These are phyloP conservation scores for Zangia roseola DNA, from an alignment of 768 basidiomycete species.

Conservation along the genomic window DNA sequence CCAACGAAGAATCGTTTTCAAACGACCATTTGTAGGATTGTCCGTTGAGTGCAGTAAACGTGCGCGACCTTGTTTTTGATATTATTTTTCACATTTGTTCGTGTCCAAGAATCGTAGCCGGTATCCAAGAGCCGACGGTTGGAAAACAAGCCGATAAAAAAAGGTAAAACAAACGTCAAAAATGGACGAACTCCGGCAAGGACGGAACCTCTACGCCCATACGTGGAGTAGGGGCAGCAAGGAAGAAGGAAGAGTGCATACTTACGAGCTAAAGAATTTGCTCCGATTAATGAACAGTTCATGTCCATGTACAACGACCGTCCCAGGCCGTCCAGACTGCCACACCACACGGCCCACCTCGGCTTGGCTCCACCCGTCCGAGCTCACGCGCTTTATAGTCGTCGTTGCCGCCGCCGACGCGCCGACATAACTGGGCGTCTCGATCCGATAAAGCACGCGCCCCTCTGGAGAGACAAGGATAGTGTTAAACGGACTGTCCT, in stretches of 20 bases:
- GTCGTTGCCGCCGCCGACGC: constrained; percentile 18
- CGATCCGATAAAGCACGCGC: constrained; percentile 29
- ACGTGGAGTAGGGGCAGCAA: too few species aligned
- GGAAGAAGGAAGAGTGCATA: not conserved
- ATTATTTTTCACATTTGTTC: not conserved
- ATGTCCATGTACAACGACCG: constrained; percentile 28
- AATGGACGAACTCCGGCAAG: not conserved
- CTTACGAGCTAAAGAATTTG: constrained; percentile 33
- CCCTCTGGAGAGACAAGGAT: constrained; percentile 31
- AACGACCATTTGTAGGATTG: constrained; percentile 36
- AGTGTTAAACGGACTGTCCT: constrained; percentile 34
- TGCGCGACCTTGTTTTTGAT: constrained; percentile 25
- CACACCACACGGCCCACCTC: constrained; percentile 30
- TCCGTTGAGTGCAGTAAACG: constrained; percentile 34
- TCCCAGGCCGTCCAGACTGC: constrained; percentile 29
- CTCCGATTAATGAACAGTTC: constrained; percentile 24
- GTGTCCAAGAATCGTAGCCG: too few species aligned
- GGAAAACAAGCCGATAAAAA: not conserved
- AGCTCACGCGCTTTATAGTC: constrained; percentile 23
- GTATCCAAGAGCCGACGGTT: not conserved
- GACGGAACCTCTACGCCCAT: not conserved
- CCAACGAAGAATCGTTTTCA: constrained; percentile 31
- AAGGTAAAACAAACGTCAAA: constrained; percentile 6
- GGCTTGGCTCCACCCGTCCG: constrained; percentile 22
- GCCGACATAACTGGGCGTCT: constrained; percentile 20